Base-by-base conservation (phyloP, 225 moss, liverwort and hornwort species). In the Asterella californica region DNA sequence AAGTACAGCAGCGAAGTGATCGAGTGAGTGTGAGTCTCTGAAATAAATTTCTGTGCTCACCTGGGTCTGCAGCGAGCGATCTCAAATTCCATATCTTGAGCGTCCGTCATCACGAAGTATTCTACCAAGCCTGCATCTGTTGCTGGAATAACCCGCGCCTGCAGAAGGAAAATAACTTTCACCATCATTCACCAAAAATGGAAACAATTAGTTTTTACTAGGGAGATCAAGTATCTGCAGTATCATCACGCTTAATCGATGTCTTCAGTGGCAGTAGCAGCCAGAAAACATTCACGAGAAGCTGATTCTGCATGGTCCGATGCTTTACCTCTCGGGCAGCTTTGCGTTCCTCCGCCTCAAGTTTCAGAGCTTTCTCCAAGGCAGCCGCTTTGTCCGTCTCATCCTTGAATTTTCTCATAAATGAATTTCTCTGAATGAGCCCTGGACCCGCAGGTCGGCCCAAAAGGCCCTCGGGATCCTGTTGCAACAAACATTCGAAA, bases 381-480 rank as follows among this genome's bases (percentile, higher is more conserved):
- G 85, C 92, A 46, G 81, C 83, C 78, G 88, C 84, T 30, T 88
- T 90, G 37, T 90, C 88, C 9, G 76, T 84, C 73, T 99, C 93
- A 54, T 87, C 81, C 4, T 87, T 76, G 34, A 87, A 72, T 65
- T 92, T 88, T 85, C 90, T 90, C 66, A 88, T 79, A 37, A 88
- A 88, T 59, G 77, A 84, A 74, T 94, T 86, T 68, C 92, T 86
- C 3, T 89, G 59, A 67, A 99, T 90, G 85, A 93, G 97, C 60
- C 95, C 90, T 0, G 65, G 60, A 2, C 89, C 89, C 32, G 92
- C 88, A 45, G 97, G 97, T 22, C 93, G 79, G 17, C 84, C 77
- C 69, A 99, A 76, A 72, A 99, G 88, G 11, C 91, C 92, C 82
- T 99, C 97, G 1, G 97, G 97, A 84, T 99, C 97, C 97, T 99